Evolutionary conservation across 768 basidiomycete genomes (phyloP), one percentile per base, ranked within the genome.

Genomic region (Mycena maculata): DNA sequence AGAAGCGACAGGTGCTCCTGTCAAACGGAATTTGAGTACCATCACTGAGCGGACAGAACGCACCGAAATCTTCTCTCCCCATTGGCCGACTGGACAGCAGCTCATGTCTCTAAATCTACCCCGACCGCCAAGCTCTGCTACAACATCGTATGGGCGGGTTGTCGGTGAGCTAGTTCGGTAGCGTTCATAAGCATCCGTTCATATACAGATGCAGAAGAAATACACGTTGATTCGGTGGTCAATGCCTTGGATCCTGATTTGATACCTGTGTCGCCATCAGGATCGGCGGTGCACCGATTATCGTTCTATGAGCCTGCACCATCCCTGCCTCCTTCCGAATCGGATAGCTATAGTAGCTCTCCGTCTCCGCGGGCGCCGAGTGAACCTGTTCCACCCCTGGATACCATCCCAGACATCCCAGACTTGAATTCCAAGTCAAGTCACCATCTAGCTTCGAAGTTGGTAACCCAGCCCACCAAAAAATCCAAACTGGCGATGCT

Each of bases 401-500:
- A 86, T 44, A 81, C 78, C 52, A 82, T 88, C 27, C 87, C 88
- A 22, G 85, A 88, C 22, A 87, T 88, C 25, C 83, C 87, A 6
- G 86, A 88, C 74, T 76, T 79, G 59, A 75, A 78, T 61, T 87
- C 87, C 39, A 86, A 84, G 76, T 84, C 84, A 23, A 84, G 78
- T 64, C 65, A 70, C 69, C 62, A 73, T 47, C 67, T 74, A 63
- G 41, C 63, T 75, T 58, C 63, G 69, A 30, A 71, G 69, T 31
- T 75, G 65, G 22, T 75, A 72, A 27, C 70, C 59, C 56, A 64
- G 44, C 75, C 79, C 31, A 75, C 79, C 16, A 86, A 83, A 71
- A 87, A 86, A 67, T 93, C 92, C 10, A 93, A 92, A 72, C 78
- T 94, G 41, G 88, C 90, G 2, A 83, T 84, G 64, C 79, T 93